Base-by-base conservation (phyloP, 2,329 filamentous ascomycete genomes). In the Magnaporthiopsis rhizophila region DNA sequence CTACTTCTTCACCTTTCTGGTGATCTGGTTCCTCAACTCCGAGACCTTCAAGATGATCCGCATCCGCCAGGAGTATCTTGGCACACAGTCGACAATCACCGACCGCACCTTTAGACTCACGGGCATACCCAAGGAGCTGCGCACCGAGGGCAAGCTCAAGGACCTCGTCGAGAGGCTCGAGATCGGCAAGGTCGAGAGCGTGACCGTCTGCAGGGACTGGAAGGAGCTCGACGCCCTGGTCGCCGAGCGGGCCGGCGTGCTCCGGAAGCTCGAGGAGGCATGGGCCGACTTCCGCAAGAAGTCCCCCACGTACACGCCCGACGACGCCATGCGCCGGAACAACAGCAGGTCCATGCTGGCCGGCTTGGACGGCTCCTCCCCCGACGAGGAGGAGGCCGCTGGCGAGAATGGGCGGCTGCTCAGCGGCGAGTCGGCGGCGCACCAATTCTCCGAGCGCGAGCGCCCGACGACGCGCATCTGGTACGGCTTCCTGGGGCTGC, bases 101-200 rank as follows among this genome's bases (percentile, higher is more conserved):
- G 95, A 99, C 76, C 87, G 93, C 38, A 99, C 95, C 0, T 93
- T 99, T 71, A 88, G 92, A 30, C 78, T 99, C 24, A 95, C 94
- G 0, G 94, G 94, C 0, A 94, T 99, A 28, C 95, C 96, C 0
- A 73, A 76, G 3, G 87, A 94, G 30, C 77, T 98, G 65, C 85
- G 91, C 65, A 89, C 89, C 0, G 94, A 98, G 74, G 84, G 87
- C 12, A 89, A 89, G 70, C 91, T 99, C 69, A 95, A 91, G 73
- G 82, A 90, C 3, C 88, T 97, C 64, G 87, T 99, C 32, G 93
- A 99, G 72, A 89, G 89, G 66, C 79, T 99, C 15, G 87, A 90
- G 64, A 94, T 99, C 69, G 96, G 95, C 18, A 90, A 89, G 66
- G 95, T 99, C 6, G 91, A 97, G 66, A 90, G 84, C 63, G 91